Evolutionary conservation across 2,329 filamentous ascomycete species (phyloP).

Genomic region (Aspergillus felis): DNA sequence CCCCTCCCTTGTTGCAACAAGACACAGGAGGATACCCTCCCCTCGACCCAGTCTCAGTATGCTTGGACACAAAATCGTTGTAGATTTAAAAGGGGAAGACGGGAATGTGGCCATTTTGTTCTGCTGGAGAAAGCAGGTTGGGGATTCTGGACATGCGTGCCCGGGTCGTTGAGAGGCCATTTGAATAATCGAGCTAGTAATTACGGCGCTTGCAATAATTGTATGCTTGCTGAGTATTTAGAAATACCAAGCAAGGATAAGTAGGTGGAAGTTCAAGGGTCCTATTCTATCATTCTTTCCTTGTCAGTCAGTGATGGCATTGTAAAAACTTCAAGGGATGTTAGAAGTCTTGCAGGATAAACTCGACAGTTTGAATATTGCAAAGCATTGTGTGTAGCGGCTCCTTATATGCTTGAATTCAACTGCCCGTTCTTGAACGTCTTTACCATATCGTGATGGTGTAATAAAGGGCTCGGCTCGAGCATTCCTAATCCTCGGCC

Average conservation of each 20-base stretch:
- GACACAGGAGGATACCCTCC: background rate
- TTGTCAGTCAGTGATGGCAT: background rate
- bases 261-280: too few species aligned
- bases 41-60: background rate
- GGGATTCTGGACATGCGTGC: background rate
- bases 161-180: background rate
- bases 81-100: background rate
- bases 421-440: background rate
- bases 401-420: background rate
- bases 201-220: background rate
- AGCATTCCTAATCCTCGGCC: conserved; percentile 18
- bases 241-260: background rate
- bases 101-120: background rate
- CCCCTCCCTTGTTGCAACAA: background rate
- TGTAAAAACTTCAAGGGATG: background rate
- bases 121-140: background rate
- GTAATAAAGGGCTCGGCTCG: background rate
- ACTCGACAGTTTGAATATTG: background rate
- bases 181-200: background rate
- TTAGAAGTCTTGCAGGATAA: background rate
- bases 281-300: background rate
- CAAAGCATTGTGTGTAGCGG: background rate
- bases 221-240: background rate
- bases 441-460: background rate
- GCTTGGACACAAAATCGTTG: background rate